Evolutionary conservation across 148 eudicot species (phyloP).

Genomic region (Silene uniflora): DNA sequence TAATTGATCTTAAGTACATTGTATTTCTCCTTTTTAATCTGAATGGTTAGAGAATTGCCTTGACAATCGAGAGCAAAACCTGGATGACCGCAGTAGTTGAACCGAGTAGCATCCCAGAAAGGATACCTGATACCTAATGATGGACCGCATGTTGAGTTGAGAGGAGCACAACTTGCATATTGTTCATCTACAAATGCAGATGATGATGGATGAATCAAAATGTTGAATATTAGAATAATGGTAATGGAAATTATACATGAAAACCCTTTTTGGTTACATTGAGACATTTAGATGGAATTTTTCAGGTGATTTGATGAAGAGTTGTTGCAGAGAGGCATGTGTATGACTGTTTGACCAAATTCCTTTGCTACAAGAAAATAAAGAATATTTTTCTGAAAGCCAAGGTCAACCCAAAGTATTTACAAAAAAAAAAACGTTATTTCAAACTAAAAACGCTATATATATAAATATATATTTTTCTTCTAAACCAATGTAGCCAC

Average conservation of each 20-base stretch:
- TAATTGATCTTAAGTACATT: slow-evolving; percentile 14
- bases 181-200: background rate
- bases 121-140: slow-evolving; percentile 21
- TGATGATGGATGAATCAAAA: background rate
- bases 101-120: slow-evolving; percentile 28
- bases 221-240: background rate
- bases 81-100: slow-evolving; percentile 27
- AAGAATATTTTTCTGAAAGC: too few species aligned
- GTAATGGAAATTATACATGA: background rate
- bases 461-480: too few species aligned
- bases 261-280: background rate
- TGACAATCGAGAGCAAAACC: slow-evolving; percentile 25
- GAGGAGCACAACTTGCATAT: slow-evolving; percentile 13
- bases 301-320: too few species aligned
- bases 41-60: background rate
- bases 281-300: background rate
- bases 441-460: too few species aligned
- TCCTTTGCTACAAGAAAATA: too few species aligned
- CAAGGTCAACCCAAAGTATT: too few species aligned
- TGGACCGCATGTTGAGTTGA: slow-evolving; percentile 2
- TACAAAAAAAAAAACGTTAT: too few species aligned
- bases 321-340: too few species aligned
- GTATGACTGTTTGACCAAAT: too few species aligned
- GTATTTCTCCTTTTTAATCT: background rate
- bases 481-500: background rate